Evolutionary conservation across 108 stramenopile genomes (phyloP).

Genomic region (Pseudonitzschia pungens): DNA sequence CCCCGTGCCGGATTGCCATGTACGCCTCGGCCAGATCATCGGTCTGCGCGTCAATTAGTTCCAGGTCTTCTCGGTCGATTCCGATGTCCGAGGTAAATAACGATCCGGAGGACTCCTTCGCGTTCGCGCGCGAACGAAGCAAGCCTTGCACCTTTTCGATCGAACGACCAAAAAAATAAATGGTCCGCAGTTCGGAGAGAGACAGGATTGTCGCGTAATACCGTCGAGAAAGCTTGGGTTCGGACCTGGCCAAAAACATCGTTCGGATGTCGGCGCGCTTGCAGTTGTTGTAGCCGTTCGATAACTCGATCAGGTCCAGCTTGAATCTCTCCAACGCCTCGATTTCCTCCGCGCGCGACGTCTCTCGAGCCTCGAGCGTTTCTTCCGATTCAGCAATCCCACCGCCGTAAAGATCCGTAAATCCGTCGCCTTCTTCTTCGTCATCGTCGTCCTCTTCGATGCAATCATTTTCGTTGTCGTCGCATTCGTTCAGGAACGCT

Average conservation of each 20-base stretch:
- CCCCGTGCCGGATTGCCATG: conserved; percentile 32
- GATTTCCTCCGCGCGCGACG: conserved; percentile 11
- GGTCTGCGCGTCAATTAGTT: conserved; percentile 31
- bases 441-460: neutral
- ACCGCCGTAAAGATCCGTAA: neutral
- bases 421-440: conserved; percentile 2
- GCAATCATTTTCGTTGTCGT: conserved; percentile 26
- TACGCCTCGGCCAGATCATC: conserved; percentile 32
- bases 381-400: neutral
- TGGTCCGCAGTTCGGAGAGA: conserved; percentile 47
- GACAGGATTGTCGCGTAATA: conserved; percentile 45
- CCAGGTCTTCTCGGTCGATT: neutral
- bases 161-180: conserved; percentile 35
- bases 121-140: neutral
- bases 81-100: neutral
- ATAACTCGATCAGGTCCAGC: conserved; percentile 16
- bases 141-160: conserved; percentile 9
- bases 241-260: neutral
- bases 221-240: neutral
- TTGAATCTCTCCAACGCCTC: conserved; percentile 17
- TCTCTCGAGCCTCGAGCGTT: neutral
- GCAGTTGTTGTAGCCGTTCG: conserved; percentile 4
- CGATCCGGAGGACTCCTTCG: neutral
- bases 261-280: neutral
- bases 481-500: conserved; percentile 38